Percentiles rank a stretch among this genome's conserved stretches.
These are phyloP conservation scores for Entonaema liquescens DNA, from an alignment of 495 filamentous ascomycete genomes.

Conservation along the genomic window DNA sequence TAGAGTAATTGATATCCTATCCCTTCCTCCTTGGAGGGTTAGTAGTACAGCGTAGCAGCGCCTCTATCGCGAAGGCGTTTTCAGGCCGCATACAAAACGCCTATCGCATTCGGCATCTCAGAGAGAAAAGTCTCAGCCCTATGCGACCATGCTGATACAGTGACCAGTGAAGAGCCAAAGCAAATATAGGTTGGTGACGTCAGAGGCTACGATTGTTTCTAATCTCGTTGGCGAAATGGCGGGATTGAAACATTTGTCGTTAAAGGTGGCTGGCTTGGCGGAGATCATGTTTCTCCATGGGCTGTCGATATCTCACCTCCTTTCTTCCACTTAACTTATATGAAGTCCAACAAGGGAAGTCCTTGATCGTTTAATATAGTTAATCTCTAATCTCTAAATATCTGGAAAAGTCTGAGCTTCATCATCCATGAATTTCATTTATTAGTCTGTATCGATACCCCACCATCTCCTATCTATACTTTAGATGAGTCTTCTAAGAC, in stretches of 20 bases:
- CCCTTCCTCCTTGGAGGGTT: background rate
- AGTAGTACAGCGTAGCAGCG: background rate
- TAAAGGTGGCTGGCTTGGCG: background rate
- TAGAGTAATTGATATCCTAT: too few species aligned
- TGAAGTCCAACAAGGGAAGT: too few species aligned
- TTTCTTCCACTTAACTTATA: too few species aligned
- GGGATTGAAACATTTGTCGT: constrained; percentile 23
- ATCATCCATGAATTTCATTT: too few species aligned
- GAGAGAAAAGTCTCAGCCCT: constrained; percentile 24
- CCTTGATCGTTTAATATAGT: too few species aligned
- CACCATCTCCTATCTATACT: too few species aligned
- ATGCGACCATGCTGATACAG: constrained; percentile 23
- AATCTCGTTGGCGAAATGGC: background rate
- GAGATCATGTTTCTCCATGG: background rate
- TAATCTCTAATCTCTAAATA: too few species aligned
- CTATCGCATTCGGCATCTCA: background rate
- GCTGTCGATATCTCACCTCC: background rate
- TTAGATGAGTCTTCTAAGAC: too few species aligned
- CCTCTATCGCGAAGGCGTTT: background rate
- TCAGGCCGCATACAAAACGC: background rate
- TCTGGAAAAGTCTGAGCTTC: too few species aligned
- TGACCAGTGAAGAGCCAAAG: constrained; percentile 8
- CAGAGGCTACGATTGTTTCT: background rate
- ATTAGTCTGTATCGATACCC: too few species aligned
- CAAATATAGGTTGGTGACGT: constrained; percentile 22